Conservation (phyloP, 768 basidiomycete genomes). For the Boletus speciosus region DNA sequence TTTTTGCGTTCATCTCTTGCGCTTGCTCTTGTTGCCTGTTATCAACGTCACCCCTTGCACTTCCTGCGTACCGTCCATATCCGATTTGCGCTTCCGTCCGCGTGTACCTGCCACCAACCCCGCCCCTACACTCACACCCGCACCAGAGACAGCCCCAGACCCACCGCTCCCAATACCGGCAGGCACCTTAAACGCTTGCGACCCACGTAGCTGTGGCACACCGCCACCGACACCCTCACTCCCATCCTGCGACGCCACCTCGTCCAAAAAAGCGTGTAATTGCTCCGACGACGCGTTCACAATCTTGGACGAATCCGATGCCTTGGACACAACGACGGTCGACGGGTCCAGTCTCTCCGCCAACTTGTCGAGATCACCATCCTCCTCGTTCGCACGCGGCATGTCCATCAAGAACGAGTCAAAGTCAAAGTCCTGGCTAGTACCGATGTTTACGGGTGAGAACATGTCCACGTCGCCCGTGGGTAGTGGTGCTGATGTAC, state of each 20-base stretch:
- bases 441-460: conserved; percentile 1
- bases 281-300: conserved; percentile 34
- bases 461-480: conserved; percentile 19
- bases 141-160: not conserved
- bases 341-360: conserved; percentile 33
- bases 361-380: conserved; percentile 32
- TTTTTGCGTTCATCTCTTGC: conserved; percentile 25
- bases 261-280: conserved; percentile 43
- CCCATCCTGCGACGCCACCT: conserved; percentile 36
- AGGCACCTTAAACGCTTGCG: conserved; percentile 6
- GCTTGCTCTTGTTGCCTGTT: conserved; percentile 22
- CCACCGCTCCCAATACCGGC: not conserved
- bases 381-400: conserved; percentile 28
- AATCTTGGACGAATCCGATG: conserved; percentile 27
- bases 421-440: conserved; percentile 34
- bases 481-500: not conserved
- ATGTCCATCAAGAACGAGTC: conserved; percentile 41
- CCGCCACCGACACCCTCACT: not conserved
- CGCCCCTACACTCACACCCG: not conserved
- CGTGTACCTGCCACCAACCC: conserved; percentile 5
- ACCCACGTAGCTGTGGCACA: not conserved
- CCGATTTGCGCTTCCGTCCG: conserved; percentile 42
- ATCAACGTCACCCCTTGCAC: not conserved
- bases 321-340: conserved; percentile 28
- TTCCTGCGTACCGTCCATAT: conserved; percentile 19